phyloP scores from a whole-genome alignment of 139 green algal genomes.

The Spirogloea muscicola region DNA sequence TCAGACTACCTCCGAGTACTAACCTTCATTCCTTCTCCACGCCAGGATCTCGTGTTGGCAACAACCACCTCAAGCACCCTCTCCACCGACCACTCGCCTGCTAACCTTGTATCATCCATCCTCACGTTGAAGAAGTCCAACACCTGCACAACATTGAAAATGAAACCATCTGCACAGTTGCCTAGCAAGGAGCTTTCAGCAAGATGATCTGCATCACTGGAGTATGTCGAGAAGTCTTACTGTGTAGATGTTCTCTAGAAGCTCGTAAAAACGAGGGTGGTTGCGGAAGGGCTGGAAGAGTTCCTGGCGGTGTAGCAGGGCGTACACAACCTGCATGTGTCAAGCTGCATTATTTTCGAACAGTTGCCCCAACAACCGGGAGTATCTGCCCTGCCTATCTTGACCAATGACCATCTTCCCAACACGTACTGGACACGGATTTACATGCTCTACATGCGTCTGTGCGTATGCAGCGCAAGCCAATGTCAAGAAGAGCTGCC shows the following conservation, averaged over 20 bases:
- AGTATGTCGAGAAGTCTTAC: slow-evolving; percentile 1
- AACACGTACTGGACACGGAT: no score
- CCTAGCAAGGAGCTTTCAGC: not conserved
- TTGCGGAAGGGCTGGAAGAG: slow-evolving; percentile 58
- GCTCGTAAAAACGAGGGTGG: slow-evolving; percentile 61
- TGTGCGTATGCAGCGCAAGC: not conserved
- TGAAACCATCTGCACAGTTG: not conserved
- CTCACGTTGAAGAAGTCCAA: slow-evolving; percentile 49
- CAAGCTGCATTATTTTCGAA: no score
- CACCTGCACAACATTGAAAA: slow-evolving; percentile 33
- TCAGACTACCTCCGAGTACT: no score
- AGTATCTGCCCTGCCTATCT: no score
- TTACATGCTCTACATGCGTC: not conserved
- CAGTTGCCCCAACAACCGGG: no score
- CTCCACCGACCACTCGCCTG: slow-evolving; percentile 43
- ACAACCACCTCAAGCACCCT: slow-evolving; percentile 44
- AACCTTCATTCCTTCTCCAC: slow-evolving; percentile 50
- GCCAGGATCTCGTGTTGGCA: slow-evolving; percentile 43
- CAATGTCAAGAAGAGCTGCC: not conserved
- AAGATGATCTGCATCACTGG: not conserved
- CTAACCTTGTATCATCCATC: slow-evolving; percentile 36
- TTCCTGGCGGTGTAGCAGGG: slow-evolving; percentile 74
- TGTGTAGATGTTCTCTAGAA: slow-evolving; percentile 67
- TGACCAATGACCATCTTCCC: no score
- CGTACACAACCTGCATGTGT: slow-evolving; percentile 73